Base-by-base conservation (phyloP, 495 filamentous ascomycete genomes). In the Cercophora scortea region DNA sequence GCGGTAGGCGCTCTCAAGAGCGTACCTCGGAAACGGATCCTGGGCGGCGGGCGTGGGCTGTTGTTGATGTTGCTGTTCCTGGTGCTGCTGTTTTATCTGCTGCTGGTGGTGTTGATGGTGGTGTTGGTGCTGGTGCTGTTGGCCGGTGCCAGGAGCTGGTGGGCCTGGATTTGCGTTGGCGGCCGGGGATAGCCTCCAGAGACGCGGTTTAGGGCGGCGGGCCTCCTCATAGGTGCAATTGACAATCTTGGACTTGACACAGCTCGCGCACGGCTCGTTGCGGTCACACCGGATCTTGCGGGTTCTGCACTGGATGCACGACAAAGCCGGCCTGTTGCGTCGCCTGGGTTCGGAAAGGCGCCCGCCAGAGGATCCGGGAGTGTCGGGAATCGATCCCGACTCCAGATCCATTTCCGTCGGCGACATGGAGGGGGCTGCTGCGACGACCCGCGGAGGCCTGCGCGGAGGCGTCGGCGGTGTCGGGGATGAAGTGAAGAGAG, bases 261-360 rank as follows among this genome's bases (percentile, higher is more conserved):
- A 80, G 50, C 74, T 75, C 15, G 65, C 61, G 56, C 77, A 82
- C 8, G 77, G 79, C 36, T 71, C 58, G 42, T 68, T 71, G 50
- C 72, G 72, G 51, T 80, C 76, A 63, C 77, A 82, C 39, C 73
- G 77, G 51, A 82, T 76, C 62, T 80, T 82, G 45, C 76, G 75
- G 10, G 68, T 77, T 11, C 74, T 61, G 58, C 78, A 81, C 47
- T 75, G 76, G 35, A 77, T 62, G 56, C 76, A 80, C 2, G 77
- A 76, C 25, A 73, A 63, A 18, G 74, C 71, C 4, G 72, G 73
- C 6, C 72, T 62, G 41, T 72, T 69, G 34, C 73, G 71, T 11
- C 70, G 63, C 49, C 64, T 50, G 32, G 62, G 61, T 49, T 64
- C 57, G 4, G 51, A 4, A 48, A 60, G 34, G 16, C 42, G 44